A percentile compares a stretch with the other conserved stretches of the same genome.
Conservation (phyloP, 345 rosid genomes). For the Dovyalis caffra region DNA sequence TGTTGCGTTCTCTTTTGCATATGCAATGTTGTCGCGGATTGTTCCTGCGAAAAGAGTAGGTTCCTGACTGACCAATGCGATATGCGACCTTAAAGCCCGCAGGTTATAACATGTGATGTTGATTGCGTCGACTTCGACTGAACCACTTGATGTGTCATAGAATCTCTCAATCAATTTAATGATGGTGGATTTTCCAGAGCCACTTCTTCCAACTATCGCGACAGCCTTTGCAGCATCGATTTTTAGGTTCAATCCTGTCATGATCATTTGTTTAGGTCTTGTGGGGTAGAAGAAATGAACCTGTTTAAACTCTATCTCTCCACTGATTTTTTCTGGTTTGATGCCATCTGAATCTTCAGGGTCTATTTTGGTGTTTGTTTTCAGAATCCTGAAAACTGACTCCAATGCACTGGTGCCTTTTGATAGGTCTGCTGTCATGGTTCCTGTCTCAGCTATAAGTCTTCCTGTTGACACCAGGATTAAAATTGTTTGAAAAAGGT, state of each 20-base stretch:
- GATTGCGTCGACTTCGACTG: not conserved
- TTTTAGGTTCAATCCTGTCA: constrained; percentile 38
- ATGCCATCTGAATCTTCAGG: constrained; percentile 23
- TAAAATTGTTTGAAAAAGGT: constrained; percentile 28
- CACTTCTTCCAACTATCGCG: constrained; percentile 14
- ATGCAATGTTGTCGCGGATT: constrained; percentile 28
- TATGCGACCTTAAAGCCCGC: not conserved
- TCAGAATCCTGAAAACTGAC: constrained; percentile 21
- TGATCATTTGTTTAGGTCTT: constrained; percentile 32
- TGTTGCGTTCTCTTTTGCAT: constrained; percentile 27
- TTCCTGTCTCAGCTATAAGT: constrained; percentile 36
- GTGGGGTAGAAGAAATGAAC: constrained; percentile 51
- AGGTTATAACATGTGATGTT: not conserved
- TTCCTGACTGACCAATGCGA: constrained; percentile 32
- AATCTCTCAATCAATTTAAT: not conserved
- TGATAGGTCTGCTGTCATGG: constrained; percentile 36
- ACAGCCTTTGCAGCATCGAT: constrained; percentile 31
- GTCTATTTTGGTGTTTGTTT: constrained; percentile 27
- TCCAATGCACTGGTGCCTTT: constrained; percentile 28
- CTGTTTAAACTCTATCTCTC: constrained; percentile 42
- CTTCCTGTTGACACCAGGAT: constrained; percentile 33
- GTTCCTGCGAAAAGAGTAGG: constrained; percentile 29
- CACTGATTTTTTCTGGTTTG: constrained; percentile 31
- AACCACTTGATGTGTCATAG: constrained; percentile 2
- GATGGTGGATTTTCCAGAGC: constrained; percentile 18